These are phyloP conservation scores for Thraustochytrium striatum DNA, from an alignment of 352 stramenopile species.

Conservation along the genomic window DNA sequence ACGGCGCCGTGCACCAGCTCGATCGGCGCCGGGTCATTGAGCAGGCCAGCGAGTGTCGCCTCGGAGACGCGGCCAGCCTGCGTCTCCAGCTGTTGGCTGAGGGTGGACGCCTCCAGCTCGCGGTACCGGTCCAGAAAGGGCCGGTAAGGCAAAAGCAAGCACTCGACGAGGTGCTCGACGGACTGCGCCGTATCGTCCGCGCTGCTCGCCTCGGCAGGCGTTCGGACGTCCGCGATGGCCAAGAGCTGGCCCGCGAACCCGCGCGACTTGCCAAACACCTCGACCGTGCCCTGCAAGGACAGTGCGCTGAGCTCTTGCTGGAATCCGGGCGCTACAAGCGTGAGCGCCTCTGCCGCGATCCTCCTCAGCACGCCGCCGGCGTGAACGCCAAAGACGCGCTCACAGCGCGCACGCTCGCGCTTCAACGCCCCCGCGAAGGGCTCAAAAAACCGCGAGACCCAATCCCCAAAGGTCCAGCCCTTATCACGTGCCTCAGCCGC, in stretches of 20 bases:
- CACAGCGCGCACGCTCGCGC: constrained; percentile 9
- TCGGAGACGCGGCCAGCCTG: neutral
- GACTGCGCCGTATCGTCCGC: neutral
- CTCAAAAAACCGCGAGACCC: constrained; percentile 18
- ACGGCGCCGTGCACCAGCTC: neutral
- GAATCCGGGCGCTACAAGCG: neutral
- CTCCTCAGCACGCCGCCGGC: neutral
- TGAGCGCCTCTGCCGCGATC: constrained; percentile 12
- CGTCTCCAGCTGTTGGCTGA: neutral
- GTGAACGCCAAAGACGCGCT: constrained; percentile 10
- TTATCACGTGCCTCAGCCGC: neutral
- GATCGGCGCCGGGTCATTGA: neutral
- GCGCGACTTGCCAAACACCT: constrained; percentile 35
- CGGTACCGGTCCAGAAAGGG: neutral
- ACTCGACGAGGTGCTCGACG: neutral
- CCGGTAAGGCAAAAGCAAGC: neutral
- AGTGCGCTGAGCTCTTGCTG: neutral
- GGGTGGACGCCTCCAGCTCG: neutral
- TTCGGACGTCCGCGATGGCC: neutral
- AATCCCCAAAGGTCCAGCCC: neutral
- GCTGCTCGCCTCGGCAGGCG: neutral
- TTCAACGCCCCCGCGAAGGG: constrained; percentile 1
- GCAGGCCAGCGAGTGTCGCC: neutral
- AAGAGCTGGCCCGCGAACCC: constrained; percentile 6
- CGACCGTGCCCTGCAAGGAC: neutral